A percentile compares a stretch with the other conserved stretches of the same genome.
Evolutionary conservation across 1,139 yeast species (phyloP).

Genomic region (Kodamaea ohmeri): DNA sequence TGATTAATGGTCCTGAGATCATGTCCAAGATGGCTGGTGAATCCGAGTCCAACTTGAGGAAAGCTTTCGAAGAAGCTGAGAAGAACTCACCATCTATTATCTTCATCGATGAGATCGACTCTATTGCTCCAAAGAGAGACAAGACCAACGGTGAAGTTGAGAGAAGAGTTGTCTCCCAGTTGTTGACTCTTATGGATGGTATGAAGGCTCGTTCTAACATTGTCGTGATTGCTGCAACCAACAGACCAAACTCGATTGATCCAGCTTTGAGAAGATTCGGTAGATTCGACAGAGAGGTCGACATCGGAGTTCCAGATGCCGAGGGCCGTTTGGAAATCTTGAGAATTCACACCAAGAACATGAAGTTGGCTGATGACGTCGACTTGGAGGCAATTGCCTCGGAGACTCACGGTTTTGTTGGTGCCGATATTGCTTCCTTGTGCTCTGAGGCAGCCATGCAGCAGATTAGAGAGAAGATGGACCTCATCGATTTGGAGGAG

Average conservation of each 20-base stretch:
- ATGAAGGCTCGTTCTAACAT: conserved; percentile 98
- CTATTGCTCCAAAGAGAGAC: conserved; percentile 99
- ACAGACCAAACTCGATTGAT: conserved; percentile 52
- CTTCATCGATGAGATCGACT: conserved; percentile 97
- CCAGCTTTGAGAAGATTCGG: conserved; percentile 50
- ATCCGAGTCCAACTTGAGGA: conserved; percentile 93
- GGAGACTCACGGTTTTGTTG: conserved; percentile 95
- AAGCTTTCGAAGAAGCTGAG: conserved; percentile 99
- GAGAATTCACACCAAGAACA: conserved; percentile 84
- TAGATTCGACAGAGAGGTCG: conserved; percentile 97
- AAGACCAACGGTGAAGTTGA: conserved; percentile 98
- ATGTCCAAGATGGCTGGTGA: conserved; percentile 99
- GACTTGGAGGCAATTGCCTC: conserved; percentile 83
- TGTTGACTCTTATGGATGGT: conserved; percentile 97
- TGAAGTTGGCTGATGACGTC: conserved; percentile 94
- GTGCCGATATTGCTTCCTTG: conserved; percentile 78
- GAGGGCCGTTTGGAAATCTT: conserved; percentile 96
- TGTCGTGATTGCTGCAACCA: conserved; percentile 86
- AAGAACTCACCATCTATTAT: conserved; percentile 95
- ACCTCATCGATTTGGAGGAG: conserved; percentile 92
- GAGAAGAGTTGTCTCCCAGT: conserved; percentile 96
- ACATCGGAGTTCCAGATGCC: conserved; percentile 98
- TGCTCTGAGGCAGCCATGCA: conserved; percentile 96
- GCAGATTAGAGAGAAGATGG: conserved; percentile 99
- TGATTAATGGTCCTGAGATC: conserved; percentile 99